Base-by-base conservation (phyloP, 306 rosid genomes). In the Begonia peltatifolia region DNA sequence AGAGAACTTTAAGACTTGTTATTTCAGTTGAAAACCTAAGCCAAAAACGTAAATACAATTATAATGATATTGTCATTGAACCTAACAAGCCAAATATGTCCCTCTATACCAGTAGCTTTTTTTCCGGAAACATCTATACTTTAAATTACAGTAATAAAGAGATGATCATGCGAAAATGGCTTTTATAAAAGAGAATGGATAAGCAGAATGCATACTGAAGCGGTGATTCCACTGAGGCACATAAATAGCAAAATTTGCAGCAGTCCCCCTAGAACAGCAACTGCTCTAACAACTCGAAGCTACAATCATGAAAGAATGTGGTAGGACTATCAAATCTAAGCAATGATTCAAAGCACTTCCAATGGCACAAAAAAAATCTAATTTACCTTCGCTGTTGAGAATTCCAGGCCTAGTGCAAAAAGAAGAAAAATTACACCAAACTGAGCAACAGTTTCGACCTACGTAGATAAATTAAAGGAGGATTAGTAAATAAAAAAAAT, bases 401-500 rank as follows among this genome's bases (percentile, higher is more conserved):
- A 92, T 63, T 92, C 99, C 69, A 92, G 67, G 23, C 99, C 99
- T 72, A 92, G 56, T 57, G 99, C 99, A 75, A 92, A 92, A 61
- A 92, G 96, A 75, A 92, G 83, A 79, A 92, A 92, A 55, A 92
- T 83, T 47, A 92, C 99, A 68, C 99, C 99, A 77, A 92, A 92
- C 60, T 92, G 99, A 64, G 99, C 99, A 61, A 92, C 96, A 20
- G 99, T 92, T 74, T 92, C 99, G 56, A 92, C 99, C 99, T 92
- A 7, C 38, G 6, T 30, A 7, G 38, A 30, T 6, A 30, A 30
- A 30, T 2, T 30, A 30, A 30, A 4, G 38, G 38, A 30, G 38
- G 38, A 30, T 30, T 30, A 30, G 38, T 30, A 5, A 30, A 5
- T 30, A 30, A 30, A 30, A 30, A 30, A 30, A 2, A 4, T 5